Evolutionary conservation across 768 basidiomycete species (phyloP).

Genomic region (Boletellus emodensis): DNA sequence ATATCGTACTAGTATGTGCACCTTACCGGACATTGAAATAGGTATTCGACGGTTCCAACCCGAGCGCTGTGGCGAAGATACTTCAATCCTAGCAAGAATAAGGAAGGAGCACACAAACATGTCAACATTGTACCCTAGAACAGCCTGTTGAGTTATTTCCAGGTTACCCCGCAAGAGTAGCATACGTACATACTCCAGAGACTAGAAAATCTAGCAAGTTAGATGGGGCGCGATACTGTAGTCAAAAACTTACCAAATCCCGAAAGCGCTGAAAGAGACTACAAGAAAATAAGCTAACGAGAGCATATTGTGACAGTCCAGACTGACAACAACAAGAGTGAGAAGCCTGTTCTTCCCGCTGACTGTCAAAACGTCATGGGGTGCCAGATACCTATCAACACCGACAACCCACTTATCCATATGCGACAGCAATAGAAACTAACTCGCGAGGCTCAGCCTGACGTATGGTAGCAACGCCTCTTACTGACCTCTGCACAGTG

Average conservation of each 20-base stretch:
- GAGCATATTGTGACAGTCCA: background rate
- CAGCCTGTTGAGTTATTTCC: background rate
- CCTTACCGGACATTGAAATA: constrained; percentile 6
- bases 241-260: constrained; percentile 1
- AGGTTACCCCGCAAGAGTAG: background rate
- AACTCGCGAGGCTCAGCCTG: background rate
- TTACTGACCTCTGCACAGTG: constrained; percentile 9
- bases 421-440: constrained; percentile 14
- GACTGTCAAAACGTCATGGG: constrained; percentile 1
- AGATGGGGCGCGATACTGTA: background rate
- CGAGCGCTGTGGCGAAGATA: constrained; percentile 1
- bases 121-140: constrained; percentile 4
- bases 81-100: background rate
- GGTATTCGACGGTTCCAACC: constrained; percentile 1
- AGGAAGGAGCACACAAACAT: background rate
- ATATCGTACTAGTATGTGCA: too few relatives aligned
- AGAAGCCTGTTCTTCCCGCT: constrained; percentile 9
- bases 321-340: constrained; percentile 9
- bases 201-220: background rate
- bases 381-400: background rate
- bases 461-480: background rate
- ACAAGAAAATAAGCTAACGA: background rate
- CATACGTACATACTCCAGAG: constrained; percentile 5
- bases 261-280: background rate
- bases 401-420: constrained; percentile 9